Conservation (phyloP, 805 yeast species). For the Hanseniaspora valbyensis region DNA sequence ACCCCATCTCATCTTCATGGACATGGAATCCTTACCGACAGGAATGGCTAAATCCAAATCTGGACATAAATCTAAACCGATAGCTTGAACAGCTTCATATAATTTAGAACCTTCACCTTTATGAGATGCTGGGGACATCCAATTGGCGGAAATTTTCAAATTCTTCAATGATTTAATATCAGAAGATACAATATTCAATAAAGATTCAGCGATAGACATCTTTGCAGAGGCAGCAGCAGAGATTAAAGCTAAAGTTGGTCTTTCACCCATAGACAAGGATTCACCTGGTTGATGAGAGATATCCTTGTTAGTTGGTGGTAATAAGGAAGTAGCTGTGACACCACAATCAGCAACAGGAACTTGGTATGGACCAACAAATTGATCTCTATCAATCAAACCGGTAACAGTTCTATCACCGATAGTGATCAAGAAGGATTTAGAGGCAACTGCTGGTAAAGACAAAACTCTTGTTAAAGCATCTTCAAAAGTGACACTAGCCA, state of each 20-base stretch:
- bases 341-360: constrained; percentile 98
- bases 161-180: constrained; percentile 64
- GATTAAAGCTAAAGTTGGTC: constrained; percentile 79
- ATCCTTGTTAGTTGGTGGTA: constrained; percentile 38
- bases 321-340: constrained; percentile 77
- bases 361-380: constrained; percentile 99
- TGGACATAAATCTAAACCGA: constrained; percentile 90
- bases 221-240: constrained; percentile 86
- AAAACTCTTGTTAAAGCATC: constrained; percentile 76
- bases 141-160: constrained; percentile 86
- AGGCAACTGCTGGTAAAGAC: constrained; percentile 86
- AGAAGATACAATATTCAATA: constrained; percentile 80
- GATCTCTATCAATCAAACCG: constrained; percentile 93
- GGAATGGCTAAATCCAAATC: constrained; percentile 85
- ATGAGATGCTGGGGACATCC: constrained; percentile 98
- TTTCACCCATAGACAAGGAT: constrained; percentile 95
- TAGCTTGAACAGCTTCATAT: constrained; percentile 94
- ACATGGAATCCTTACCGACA: constrained; percentile 98
- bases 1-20: constrained; percentile 98
- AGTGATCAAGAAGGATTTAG: constrained; percentile 89
- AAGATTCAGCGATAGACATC: constrained; percentile 90
- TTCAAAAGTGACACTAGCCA: constrained; percentile 31
- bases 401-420: constrained; percentile 98
- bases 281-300: constrained; percentile 73
- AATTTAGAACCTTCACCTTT: constrained; percentile 90